Conservation (phyloP, 139 green algal species). For the Tetraselmis striata region DNA sequence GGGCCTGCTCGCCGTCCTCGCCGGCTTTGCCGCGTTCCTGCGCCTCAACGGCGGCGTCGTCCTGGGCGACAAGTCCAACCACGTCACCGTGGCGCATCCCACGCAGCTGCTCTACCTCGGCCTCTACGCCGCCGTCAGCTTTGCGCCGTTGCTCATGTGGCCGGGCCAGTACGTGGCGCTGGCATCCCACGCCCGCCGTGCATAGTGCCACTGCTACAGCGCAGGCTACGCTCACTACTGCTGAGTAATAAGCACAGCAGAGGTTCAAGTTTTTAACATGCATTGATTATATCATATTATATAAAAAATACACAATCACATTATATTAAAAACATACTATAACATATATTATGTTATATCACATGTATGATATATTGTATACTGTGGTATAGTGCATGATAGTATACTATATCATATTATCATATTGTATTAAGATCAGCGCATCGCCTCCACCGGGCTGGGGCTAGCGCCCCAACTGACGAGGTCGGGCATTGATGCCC, state of each 20-base stretch:
- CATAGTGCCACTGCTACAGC: neutral
- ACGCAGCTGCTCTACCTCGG: constrained; percentile 78
- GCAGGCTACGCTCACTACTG: neutral
- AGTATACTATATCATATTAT: too few relatives aligned
- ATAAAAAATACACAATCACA: too few relatives aligned
- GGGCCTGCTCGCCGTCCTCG: neutral
- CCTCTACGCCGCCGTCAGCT: constrained; percentile 38
- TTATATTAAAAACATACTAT: too few relatives aligned
- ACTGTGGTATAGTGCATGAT: too few relatives aligned
- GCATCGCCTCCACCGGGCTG: neutral
- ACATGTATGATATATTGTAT: too few relatives aligned
- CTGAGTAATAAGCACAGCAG: neutral
- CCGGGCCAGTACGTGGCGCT: neutral
- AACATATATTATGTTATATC: too few relatives aligned
- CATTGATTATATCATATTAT: too few relatives aligned
- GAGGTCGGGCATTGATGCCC: too few relatives aligned
- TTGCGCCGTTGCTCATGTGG: constrained; percentile 35
- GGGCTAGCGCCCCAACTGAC: neutral
- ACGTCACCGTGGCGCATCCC: constrained; percentile 58
- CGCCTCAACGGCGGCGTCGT: constrained; percentile 76
- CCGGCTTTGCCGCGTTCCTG: constrained; percentile 69
- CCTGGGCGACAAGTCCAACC: constrained; percentile 69
- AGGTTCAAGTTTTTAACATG: neutral
- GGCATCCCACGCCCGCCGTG: too few relatives aligned
- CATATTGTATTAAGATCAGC: too few relatives aligned